Conservation (phyloP, 352 stramenopile species). For the Phytopythium vexans region DNA sequence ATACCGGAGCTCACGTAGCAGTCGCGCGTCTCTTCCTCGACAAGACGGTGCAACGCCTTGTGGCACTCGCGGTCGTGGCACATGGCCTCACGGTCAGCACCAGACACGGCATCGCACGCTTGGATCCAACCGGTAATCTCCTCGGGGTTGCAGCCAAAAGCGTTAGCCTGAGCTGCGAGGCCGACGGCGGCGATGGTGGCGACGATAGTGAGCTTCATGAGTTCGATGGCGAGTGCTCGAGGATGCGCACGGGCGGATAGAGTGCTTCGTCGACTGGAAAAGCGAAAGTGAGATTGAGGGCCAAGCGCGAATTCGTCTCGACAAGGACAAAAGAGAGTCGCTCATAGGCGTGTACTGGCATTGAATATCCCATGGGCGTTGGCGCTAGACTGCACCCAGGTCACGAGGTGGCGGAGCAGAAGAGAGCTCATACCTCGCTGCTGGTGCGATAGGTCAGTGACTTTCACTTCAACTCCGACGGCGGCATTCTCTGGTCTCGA, state of each 20-base stretch:
- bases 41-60: not conserved
- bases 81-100: not conserved
- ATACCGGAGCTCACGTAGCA: conserved; percentile 1
- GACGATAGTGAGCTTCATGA: not conserved
- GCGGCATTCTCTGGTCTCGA: not conserved
- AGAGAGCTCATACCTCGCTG: not conserved
- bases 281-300: conserved; percentile 1
- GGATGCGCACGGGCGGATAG: not conserved
- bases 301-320: not conserved
- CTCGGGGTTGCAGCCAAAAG: not conserved
- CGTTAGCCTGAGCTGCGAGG: not conserved
- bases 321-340: not conserved
- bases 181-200: not conserved
- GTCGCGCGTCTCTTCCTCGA: conserved; percentile 1
- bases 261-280: not conserved
- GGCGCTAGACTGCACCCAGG: not conserved
- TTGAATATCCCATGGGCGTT: not conserved
- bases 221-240: not conserved
- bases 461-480: not conserved
- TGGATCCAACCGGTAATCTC: not conserved
- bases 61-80: not conserved
- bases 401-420: not conserved
- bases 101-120: not conserved
- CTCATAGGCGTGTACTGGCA: not conserved
- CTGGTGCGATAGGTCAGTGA: not conserved